Base-by-base conservation (phyloP, 495 filamentous ascomycete species). In the Bacidia gigantensis region DNA sequence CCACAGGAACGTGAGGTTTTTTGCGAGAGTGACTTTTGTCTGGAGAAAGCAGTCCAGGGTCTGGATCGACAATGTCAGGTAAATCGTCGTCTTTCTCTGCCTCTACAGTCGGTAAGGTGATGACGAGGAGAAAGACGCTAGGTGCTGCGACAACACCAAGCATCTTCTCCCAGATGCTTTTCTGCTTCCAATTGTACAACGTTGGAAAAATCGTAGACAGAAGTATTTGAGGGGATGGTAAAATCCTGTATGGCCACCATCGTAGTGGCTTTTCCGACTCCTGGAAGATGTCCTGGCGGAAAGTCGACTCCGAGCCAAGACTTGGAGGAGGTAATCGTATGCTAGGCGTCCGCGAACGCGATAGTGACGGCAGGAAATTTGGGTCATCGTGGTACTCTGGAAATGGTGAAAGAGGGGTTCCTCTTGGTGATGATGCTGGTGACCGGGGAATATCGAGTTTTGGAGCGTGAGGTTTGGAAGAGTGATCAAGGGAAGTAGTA, bases 31-130 rank as follows among this genome's bases (percentile, higher is more conserved):
- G 57, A 51, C 62, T 62, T 46, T 62, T 56, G 12, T 60, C 53
- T 22, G 63, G 60, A 23, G 70, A 67, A 3, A 72, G 59, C 14
- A 75, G 59, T 11, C 69, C 67, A 2, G 71, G 64, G 24, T 72
- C 58, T 17, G 62, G 52, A 52, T 65, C 60, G n/a, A 62, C 51
- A 1, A 42, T 58, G 29, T 70, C 65, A 2, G 63, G 60, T 11
- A 67, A 24, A 17, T 66, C 65, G n/a, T 79, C 74, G 1, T 72
- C 65, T 2, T 76, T 72, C 11, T 76, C 70, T 9, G 73, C 65
- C 38, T 97, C 88, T 9, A 95, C 80, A 0, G 97, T 88, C 2
- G 93, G 93, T n/a, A 99, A 63, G 0, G 93, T 97, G 29, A 92
- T 81, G 0, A 89, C 89, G 11, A 99, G 74, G 3, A 95, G 70